phyloP scores from a whole-genome alignment of 805 yeast species.

The Wickerhamomyces queroliae region DNA sequence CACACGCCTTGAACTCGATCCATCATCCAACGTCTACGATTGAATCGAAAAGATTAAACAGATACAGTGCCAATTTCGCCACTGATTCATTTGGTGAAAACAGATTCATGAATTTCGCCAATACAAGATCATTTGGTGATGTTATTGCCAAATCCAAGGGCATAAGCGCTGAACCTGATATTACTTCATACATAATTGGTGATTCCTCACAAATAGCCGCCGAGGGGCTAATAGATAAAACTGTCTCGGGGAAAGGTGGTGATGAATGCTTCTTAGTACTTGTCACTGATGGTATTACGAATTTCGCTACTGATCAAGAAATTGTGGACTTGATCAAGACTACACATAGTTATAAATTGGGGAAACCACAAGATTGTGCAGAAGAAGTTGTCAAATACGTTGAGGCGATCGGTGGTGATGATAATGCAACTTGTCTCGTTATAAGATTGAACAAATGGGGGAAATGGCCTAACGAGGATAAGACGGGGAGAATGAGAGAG shows the following conservation, averaged over 20 bases:
- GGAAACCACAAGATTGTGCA: conserved; percentile 83
- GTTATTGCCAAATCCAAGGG: conserved; percentile 75
- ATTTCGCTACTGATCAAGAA: conserved; percentile 81
- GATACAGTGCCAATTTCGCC: conserved; percentile 55
- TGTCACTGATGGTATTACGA: conserved; percentile 85
- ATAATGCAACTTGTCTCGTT: conserved; percentile 91
- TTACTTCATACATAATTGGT: conserved; percentile 64
- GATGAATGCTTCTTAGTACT: conserved; percentile 82
- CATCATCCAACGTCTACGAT: conserved; percentile 86
- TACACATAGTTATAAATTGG: conserved; percentile 62
- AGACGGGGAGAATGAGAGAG: conserved; percentile 80
- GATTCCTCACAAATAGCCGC: conserved; percentile 37
- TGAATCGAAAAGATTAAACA: conserved; percentile 68
- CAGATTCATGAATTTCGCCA: conserved; percentile 74
- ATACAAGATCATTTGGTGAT: conserved; percentile 94
- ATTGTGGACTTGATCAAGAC: conserved; percentile 77
- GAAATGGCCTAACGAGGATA: conserved; percentile 77
- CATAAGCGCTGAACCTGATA: conserved; percentile 88
- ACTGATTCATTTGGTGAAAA: conserved; percentile 93
- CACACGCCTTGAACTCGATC: conserved; percentile 68
- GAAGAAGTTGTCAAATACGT: conserved; percentile 80
- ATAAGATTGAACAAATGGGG: conserved; percentile 89
- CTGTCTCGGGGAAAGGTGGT: conserved; percentile 49
- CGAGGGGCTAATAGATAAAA: conserved; percentile 12
- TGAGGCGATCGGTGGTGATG: conserved; percentile 85